phyloP scores from a whole-genome alignment of 2,329 filamentous ascomycete genomes.

The Epichloe typhina region DNA sequence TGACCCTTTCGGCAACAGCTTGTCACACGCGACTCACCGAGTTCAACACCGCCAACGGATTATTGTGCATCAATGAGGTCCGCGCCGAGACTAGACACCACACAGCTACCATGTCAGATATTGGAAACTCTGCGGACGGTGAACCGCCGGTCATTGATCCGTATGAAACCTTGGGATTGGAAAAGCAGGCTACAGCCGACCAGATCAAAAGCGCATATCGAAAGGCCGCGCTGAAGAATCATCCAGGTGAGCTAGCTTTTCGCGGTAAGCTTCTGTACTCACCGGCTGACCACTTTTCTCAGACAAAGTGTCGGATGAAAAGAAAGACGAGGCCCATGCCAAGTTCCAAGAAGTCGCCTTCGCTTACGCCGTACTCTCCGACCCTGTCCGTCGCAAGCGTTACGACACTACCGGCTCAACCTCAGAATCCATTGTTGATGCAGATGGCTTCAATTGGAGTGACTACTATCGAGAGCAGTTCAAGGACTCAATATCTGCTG shows the following conservation, averaged over 20 bases:
- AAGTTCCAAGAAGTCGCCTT: slow-evolving; percentile 87
- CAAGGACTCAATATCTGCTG: slow-evolving; percentile 58
- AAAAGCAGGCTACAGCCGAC: slow-evolving; percentile 56
- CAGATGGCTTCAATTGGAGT: slow-evolving; percentile 77
- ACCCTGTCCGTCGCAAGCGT: slow-evolving; percentile 63
- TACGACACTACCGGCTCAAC: slow-evolving; percentile 90
- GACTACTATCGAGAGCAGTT: slow-evolving; percentile 83
- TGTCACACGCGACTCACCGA: not conserved
- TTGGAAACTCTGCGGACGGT: slow-evolving; percentile 39
- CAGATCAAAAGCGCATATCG: slow-evolving; percentile 86
- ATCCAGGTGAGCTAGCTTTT: slow-evolving; percentile 49
- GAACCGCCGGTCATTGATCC: slow-evolving; percentile 57
- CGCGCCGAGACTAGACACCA: not conserved
- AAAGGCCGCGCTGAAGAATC: slow-evolving; percentile 75
- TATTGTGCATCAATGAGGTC: not conserved
- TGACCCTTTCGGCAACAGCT: slow-evolving; percentile 6
- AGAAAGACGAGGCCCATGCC: slow-evolving; percentile 60
- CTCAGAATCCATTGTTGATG: slow-evolving; percentile 64
- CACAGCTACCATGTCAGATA: slow-evolving; percentile 27
- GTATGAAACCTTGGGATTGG: slow-evolving; percentile 65
- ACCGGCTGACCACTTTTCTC: not conserved
- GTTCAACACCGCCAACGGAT: not conserved
- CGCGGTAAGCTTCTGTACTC: not conserved
- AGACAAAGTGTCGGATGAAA: slow-evolving; percentile 64
- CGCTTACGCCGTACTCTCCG: slow-evolving; percentile 85